A percentile compares a stretch with the other conserved stretches of the same genome.
Evolutionary conservation across 768 basidiomycete genomes (phyloP).

Genomic region (Hypholoma fasciculare): DNA sequence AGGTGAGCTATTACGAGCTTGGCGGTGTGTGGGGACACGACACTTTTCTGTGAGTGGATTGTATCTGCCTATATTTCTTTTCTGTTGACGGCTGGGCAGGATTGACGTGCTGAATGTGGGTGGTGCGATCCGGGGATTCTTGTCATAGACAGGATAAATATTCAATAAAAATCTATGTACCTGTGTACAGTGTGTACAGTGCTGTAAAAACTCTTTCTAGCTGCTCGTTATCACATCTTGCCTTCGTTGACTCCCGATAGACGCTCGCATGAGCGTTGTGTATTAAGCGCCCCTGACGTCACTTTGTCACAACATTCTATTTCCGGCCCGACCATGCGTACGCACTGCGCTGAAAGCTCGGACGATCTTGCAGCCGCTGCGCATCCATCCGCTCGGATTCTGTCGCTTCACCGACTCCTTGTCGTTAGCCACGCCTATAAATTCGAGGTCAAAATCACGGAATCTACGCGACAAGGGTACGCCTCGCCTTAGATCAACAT

Average conservation of each 20-base stretch:
- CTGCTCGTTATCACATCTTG: too few species aligned
- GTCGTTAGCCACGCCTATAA: background rate
- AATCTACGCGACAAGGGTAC: background rate
- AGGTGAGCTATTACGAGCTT: slow-evolving; percentile 94
- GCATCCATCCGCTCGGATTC: background rate
- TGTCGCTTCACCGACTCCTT: background rate
- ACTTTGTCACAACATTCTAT: too few species aligned
- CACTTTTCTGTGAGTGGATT: slow-evolving; percentile 78
- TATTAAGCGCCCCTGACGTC: too few species aligned
- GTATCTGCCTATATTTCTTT: background rate
- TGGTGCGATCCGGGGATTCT: slow-evolving; percentile 87
- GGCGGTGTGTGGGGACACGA: slow-evolving; percentile 99
- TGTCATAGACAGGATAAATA: slow-evolving; percentile 42
- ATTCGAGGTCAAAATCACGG: background rate
- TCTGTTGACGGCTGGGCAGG: slow-evolving; percentile 30
- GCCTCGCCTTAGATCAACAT: slow-evolving; percentile 33
- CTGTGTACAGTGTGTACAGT: too few species aligned
- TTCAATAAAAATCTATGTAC: too few species aligned
- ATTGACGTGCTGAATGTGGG: slow-evolving; percentile 90
- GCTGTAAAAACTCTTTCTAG: too few species aligned
- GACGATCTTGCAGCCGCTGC: background rate
- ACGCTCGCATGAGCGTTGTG: too few species aligned
- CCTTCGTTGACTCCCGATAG: too few species aligned
- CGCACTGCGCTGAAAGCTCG: too few species aligned
- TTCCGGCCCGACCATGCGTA: too few species aligned